Evolutionary conservation across 2,329 filamentous ascomycete species (phyloP), one percentile per base, ranked within the genome.

Genomic region (Fusarium torreyae): DNA sequence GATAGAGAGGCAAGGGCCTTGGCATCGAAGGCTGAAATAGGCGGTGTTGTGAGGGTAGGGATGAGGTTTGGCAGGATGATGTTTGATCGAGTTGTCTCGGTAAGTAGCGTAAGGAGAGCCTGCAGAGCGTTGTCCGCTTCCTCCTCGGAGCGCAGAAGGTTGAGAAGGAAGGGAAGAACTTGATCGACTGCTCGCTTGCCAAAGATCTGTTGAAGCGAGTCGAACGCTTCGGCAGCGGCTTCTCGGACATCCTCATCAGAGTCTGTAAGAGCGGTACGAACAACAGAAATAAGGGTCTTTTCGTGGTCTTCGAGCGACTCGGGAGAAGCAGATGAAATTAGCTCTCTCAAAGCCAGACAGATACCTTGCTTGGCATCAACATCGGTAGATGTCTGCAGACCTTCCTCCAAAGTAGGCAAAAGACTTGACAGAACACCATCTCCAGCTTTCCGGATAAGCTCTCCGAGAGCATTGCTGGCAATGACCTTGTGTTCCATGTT

Each of bases 401-500:
- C 94, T 78, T 97, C 94, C 78, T 98, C 94, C 49, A 99, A 88
- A 34, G 94, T 97, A 31, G 96, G 96, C 64, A 99, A 83, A 63
- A 99, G 83, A 43, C 89, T 97, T 24, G 94, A 89, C 68, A 99
- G 85, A 59, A 99, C 94, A 57, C 94, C 92, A 79, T 99, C 96
- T 66, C 97, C 96, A 75, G 96, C 95, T 81, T 97, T 98, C 75
- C 96, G 91, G 76, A 99, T 98, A 71, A 99, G 89, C 79, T 99
- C 96, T 76, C 96, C 96, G 57, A 99, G 87, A 49, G 96, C 94
- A 79, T 98, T 98, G 79, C 95, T 95, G 71, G 97, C 96, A 84
- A 99, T 99, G 73, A 97, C 92, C 84, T 98, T 98, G 81, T 99
- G 96, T 80, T 99, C 96, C 91, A 97, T 94, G 77, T 98, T 98